Evolutionary conservation across 2,329 filamentous ascomycete species (phyloP).

Genomic region (Alternaria rosae): DNA sequence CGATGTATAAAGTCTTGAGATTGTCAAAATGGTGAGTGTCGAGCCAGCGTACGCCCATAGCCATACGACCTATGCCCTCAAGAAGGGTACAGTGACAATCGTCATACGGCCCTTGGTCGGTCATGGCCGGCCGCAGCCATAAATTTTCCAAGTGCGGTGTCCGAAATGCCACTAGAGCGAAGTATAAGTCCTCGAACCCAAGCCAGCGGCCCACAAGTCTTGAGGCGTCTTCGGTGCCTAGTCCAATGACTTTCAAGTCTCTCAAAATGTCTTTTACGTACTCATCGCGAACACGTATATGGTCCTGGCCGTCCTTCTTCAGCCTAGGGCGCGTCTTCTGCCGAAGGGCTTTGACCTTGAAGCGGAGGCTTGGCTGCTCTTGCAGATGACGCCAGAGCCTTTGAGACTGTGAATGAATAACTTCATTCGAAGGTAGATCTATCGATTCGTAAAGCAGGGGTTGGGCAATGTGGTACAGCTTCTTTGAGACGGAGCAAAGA

Average conservation of each 20-base stretch:
- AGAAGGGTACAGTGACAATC: background rate
- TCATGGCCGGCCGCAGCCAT: background rate
- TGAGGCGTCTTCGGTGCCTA: background rate
- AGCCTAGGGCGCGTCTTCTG: background rate
- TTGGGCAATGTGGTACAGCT: background rate
- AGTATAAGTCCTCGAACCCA: background rate
- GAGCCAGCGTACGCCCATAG: background rate
- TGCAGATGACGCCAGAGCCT: background rate
- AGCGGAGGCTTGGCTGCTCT: background rate
- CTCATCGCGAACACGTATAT: background rate
- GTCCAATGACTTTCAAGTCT: background rate
- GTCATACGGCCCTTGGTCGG: background rate
- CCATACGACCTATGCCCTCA: background rate
- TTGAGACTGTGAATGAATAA: background rate
- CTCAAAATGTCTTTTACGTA: background rate
- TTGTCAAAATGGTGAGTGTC: background rate
- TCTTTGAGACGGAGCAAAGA: background rate
- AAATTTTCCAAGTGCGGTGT: background rate
- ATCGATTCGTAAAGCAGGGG: background rate
- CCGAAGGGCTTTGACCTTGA: background rate
- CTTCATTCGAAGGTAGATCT: background rate
- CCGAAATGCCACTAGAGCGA: background rate
- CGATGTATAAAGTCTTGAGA: background rate
- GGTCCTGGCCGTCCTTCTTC: background rate
- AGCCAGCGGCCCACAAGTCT: background rate